Percentiles rank a stretch among this genome's conserved stretches.
These are phyloP conservation scores for Plectosphaerella sp. DNA, from an alignment of 2,329 filamentous ascomycete genomes.

Conservation along the genomic window DNA sequence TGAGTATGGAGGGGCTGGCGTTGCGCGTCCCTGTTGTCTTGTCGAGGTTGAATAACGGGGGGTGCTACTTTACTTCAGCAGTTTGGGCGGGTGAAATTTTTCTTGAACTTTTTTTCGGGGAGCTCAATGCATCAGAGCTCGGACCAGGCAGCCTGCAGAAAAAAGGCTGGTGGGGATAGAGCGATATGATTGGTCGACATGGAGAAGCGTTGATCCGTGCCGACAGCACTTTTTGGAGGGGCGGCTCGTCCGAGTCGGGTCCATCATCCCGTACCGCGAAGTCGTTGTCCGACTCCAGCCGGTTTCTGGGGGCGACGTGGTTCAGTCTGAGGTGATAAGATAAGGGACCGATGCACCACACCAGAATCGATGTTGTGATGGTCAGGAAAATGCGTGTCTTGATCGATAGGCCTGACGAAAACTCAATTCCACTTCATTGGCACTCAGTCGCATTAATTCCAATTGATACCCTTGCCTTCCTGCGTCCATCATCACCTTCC, in stretches of 20 bases:
- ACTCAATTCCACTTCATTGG: background rate
- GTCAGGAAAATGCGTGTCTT: constrained; percentile 29
- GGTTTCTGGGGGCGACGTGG: background rate
- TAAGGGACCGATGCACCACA: background rate
- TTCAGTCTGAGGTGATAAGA: background rate
- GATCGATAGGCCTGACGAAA: constrained; percentile 13
- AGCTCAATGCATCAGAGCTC: constrained; percentile 2
- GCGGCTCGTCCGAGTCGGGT: too few relatives aligned
- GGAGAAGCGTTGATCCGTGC: constrained; percentile 1
- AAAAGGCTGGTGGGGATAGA: background rate
- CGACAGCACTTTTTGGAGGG: background rate
- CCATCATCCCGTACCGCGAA: too few relatives aligned
- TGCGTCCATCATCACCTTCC: background rate
- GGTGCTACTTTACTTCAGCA: background rate
- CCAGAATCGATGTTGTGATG: constrained; percentile 22
- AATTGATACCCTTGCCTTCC: background rate
- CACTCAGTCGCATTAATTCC: background rate
- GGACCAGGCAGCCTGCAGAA: constrained; percentile 9
- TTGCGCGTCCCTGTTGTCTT: constrained; percentile 4
- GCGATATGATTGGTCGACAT: constrained; percentile 3
- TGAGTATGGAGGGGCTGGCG: constrained; percentile 1
- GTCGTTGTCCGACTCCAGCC: too few relatives aligned
- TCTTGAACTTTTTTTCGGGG: constrained; percentile 11
- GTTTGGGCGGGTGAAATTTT: constrained; percentile 8
- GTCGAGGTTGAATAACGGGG: constrained; percentile 1